A percentile compares a stretch with the other conserved stretches of the same genome.
These are phyloP conservation scores for Podospora comata DNA, from an alignment of 495 filamentous ascomycete genomes.

Conservation along the genomic window DNA sequence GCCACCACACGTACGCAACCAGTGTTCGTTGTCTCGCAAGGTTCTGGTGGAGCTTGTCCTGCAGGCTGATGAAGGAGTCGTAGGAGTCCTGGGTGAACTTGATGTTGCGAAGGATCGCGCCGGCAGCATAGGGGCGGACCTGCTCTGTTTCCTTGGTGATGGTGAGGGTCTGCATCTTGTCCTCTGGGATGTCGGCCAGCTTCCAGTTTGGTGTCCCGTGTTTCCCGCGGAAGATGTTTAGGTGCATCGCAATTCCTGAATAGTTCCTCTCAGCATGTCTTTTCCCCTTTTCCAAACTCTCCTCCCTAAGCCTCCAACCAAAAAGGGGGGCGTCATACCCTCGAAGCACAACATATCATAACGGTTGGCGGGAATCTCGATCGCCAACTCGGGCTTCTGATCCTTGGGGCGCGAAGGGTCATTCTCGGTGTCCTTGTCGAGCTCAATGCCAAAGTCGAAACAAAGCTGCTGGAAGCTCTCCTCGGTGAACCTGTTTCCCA, in stretches of 20 bases:
- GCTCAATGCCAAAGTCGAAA: conserved; percentile 98
- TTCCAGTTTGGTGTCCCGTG: conserved; percentile 71
- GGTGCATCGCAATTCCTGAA: conserved; percentile 76
- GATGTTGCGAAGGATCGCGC: conserved; percentile 82
- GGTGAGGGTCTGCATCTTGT: conserved; percentile 72
- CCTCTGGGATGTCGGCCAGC: conserved; percentile 64
- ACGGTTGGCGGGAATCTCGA: conserved; percentile 97
- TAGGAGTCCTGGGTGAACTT: conserved; percentile 88
- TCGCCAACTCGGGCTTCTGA: conserved; percentile 90
- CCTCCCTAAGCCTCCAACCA: background rate
- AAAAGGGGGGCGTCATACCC: conserved; percentile 35
- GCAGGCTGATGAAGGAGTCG: conserved; percentile 94
- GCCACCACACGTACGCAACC: conserved; percentile 54
- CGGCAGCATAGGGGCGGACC: conserved; percentile 82
- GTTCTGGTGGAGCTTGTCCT: conserved; percentile 98
- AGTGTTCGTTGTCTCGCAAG: conserved; percentile 87
- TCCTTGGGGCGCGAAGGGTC: conserved; percentile 62
- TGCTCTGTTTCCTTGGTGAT: conserved; percentile 74
- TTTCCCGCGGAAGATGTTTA: conserved; percentile 88
- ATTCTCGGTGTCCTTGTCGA: conserved; percentile 91
- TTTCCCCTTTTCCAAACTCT: background rate
- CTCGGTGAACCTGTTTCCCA: conserved; percentile 67
- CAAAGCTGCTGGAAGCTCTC: conserved; percentile 95
- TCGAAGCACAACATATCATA: conserved; percentile 99
- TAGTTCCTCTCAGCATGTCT: conserved; percentile 7